Evolutionary conservation across 805 yeast genomes (phyloP).

Genomic region (Kregervanrija pseudodelftensis): DNA sequence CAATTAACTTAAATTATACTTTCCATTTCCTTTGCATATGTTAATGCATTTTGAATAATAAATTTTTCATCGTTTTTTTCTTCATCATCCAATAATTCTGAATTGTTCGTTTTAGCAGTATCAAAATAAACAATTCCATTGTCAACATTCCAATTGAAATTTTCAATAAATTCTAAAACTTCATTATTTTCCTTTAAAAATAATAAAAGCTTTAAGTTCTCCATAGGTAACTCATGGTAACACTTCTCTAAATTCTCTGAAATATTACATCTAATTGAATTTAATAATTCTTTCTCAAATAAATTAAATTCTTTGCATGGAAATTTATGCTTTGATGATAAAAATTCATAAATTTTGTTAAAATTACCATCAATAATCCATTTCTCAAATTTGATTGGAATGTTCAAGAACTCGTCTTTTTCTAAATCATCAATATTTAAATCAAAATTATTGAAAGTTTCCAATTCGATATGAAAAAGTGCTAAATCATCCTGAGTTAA

Average conservation of each 20-base stretch:
- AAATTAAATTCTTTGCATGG: constrained; percentile 71
- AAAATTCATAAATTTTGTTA: constrained; percentile 77
- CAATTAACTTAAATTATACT: constrained; percentile 56
- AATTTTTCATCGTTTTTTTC: constrained; percentile 32
- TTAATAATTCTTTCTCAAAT: constrained; percentile 67
- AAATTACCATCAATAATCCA: constrained; percentile 97
- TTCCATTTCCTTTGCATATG: constrained; percentile 87
- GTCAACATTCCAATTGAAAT: constrained; percentile 51
- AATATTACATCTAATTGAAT: constrained; percentile 79
- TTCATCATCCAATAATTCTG: constrained; percentile 12
- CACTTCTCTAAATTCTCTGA: constrained; percentile 78
- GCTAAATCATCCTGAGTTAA: constrained; percentile 81
- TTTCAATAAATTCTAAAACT: constrained; percentile 45
- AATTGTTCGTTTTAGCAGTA: constrained; percentile 17
- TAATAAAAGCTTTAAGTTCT: constrained; percentile 74
- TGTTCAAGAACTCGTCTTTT: constrained; percentile 62
- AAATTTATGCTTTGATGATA: constrained; percentile 44
- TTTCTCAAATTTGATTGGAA: constrained; percentile 84
- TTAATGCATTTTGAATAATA: constrained; percentile 65
- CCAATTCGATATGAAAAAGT: constrained; percentile 85
- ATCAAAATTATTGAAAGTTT: constrained; percentile 48
- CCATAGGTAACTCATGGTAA: constrained; percentile 66
- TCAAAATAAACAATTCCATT: constrained; percentile 45
- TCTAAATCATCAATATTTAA: constrained; percentile 44
- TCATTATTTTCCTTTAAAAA: constrained; percentile 53